These are phyloP conservation scores for Sugiyamaella marilandica DNA, from an alignment of 805 yeast species.

Conservation along the genomic window DNA sequence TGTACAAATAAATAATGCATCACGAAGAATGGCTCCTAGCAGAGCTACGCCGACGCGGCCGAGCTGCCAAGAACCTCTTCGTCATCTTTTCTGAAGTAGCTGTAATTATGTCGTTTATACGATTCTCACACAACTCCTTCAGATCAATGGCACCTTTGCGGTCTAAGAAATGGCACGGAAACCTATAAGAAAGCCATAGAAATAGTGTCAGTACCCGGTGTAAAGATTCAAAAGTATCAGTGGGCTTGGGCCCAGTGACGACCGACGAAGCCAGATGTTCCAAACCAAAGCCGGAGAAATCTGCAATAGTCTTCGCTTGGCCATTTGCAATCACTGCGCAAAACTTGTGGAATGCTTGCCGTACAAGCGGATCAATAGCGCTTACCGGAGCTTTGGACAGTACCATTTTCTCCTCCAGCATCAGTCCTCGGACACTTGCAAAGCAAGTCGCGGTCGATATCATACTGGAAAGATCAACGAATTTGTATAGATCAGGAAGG, in stretches of 20 bases:
- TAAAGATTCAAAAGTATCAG: constrained; percentile 49
- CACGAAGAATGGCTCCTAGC: too few species aligned
- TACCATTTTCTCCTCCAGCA: constrained; percentile 53
- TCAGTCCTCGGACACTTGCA: constrained; percentile 38
- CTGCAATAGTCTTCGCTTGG: constrained; percentile 51
- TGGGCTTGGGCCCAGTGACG: constrained; percentile 3
- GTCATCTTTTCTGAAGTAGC: constrained; percentile 1
- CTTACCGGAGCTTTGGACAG: constrained; percentile 62
- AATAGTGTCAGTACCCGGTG: constrained; percentile 66
- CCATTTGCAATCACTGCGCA: constrained; percentile 53
- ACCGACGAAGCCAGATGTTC: constrained; percentile 4
- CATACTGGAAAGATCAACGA: constrained; percentile 39
- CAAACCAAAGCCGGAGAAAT: constrained; percentile 35
- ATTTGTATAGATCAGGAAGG: constrained; percentile 30
- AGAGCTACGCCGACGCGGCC: neutral
- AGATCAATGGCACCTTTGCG: constrained; percentile 66
- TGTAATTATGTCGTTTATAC: constrained; percentile 37
- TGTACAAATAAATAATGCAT: neutral
- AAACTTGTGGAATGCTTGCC: constrained; percentile 43
- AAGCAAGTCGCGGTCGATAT: constrained; percentile 42
- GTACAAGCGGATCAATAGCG: constrained; percentile 34
- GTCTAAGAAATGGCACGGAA: constrained; percentile 76
- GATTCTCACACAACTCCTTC: constrained; percentile 62
- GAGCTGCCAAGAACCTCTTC: neutral
- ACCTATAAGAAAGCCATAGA: constrained; percentile 84